Evolutionary conservation across 441 rosid genomes (phyloP), one percentile per base, ranked within the genome.

Genomic region (Rhodomyrtus psidioides): DNA sequence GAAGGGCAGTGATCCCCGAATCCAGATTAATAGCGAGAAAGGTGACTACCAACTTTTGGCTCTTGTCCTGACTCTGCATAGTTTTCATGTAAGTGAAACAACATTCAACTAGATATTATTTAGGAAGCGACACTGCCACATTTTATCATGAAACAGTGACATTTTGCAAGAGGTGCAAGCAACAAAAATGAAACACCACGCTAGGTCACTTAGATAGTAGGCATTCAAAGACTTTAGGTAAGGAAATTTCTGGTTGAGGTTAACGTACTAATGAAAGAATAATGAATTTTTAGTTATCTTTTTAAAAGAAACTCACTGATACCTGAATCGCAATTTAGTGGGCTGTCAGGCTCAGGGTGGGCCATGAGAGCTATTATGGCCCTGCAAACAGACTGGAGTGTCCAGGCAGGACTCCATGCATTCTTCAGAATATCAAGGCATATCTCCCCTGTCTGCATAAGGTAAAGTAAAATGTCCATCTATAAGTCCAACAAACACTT

Each of bases 361-460:
- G 99, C 99, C 99, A 97, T 96, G 93, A 97, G 87, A 84, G 99
- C 98, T 82, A 97, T 97, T 90, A 97, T 95, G 28, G 99, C 99
- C 92, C 98, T 95, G 89, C 98, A 95, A 83, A 95, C 96, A 65
- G 98, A 95, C 90, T 96, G 96, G 86, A 93, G 94, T 24, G 97
- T 97, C 98, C 98, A 95, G 30, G 99, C 99, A 9, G 99, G 99
- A 89, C 99, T 97, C 99, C 99, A 97, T 55, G 99, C 99, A 88
- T 94, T 97, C 94, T 97, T 97, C 95, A 97, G 92, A 86, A 97
- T 97, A 88, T 97, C 99, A 49, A 97, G 96, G 86, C 99, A 97
- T 88, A 97, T 97, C 89, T 97, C 99, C 30, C 99, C 99, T 0
- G 99, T 97, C 99, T 97, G 91, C 75, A 83, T 74, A 13, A 39